These are phyloP conservation scores for Schizochytrium sp. DNA, from an alignment of 108 stramenopile species.

Conservation along the genomic window DNA sequence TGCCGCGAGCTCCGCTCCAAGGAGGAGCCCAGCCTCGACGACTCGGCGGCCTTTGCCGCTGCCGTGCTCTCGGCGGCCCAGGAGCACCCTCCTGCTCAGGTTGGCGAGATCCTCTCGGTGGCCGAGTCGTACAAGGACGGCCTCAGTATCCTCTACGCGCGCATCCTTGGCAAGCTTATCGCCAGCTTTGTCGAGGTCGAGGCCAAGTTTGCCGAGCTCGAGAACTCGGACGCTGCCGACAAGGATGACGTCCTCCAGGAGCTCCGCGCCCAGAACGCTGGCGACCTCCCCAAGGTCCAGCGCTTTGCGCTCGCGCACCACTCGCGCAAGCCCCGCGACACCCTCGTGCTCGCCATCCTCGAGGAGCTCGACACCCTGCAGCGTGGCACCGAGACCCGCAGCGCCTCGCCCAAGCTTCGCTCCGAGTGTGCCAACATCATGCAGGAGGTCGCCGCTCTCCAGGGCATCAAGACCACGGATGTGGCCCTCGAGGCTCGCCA, in stretches of 20 bases:
- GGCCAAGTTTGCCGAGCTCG: constrained; percentile 66
- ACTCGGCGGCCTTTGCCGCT: background rate
- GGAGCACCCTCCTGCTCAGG: background rate
- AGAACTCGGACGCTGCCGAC: constrained; percentile 31
- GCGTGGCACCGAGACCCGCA: background rate
- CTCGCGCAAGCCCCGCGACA: constrained; percentile 57
- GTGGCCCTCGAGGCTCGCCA: constrained; percentile 73
- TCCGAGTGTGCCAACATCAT: constrained; percentile 43
- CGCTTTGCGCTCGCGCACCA: constrained; percentile 72
- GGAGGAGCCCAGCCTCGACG: background rate
- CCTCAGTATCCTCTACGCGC: constrained; percentile 42
- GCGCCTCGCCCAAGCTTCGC: background rate
- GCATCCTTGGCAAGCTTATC: constrained; percentile 59
- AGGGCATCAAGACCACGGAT: constrained; percentile 59
- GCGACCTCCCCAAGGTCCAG: constrained; percentile 55
- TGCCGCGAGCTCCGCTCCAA: background rate
- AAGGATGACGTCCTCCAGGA: constrained; percentile 80
- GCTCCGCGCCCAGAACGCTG: constrained; percentile 67
- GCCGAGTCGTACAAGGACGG: constrained; percentile 5
- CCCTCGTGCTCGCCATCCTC: constrained; percentile 58
- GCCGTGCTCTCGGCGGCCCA: background rate
- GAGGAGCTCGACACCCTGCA: constrained; percentile 42
- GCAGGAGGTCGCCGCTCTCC: constrained; percentile 81
- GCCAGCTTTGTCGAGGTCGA: constrained; percentile 70
- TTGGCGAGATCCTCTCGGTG: background rate